A percentile compares a stretch with the other conserved stretches of the same genome.
Conservation (phyloP, 2,329 filamentous ascomycete species). For the Dactylellina drechsleri region DNA sequence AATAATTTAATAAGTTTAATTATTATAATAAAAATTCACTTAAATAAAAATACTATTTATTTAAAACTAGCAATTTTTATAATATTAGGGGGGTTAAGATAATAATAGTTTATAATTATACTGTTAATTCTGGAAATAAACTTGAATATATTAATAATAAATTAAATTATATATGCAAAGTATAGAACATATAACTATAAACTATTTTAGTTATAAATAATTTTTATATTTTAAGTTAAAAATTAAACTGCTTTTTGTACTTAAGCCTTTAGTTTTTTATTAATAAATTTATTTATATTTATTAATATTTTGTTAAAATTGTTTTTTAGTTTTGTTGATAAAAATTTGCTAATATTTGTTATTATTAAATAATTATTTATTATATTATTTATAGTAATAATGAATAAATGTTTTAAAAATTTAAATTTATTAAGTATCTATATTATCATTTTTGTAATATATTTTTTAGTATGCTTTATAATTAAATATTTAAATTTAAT, state of each 20-base stretch:
- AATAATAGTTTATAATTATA: not conserved
- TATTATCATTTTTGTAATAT: too few relatives aligned
- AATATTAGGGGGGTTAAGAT: not conserved
- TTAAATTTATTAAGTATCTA: too few relatives aligned
- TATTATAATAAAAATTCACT: too few relatives aligned
- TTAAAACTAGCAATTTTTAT: too few relatives aligned
- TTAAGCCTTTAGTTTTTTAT: not conserved
- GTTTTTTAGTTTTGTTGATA: not conserved
- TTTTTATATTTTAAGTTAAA: not conserved
- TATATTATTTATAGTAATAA: not conserved
- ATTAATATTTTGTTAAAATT: not conserved
- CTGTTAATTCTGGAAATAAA: not conserved
- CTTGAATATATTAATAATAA: not conserved
- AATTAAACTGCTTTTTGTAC: not conserved
- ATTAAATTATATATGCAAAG: not conserved
- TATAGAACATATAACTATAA: too few relatives aligned
- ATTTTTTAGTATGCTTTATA: too few relatives aligned
- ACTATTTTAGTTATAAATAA: too few relatives aligned
- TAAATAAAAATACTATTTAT: too few relatives aligned
- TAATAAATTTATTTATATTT: not conserved
- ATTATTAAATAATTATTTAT: not conserved
- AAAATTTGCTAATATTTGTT: too few relatives aligned
- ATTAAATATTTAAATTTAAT: too few relatives aligned
- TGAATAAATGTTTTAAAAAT: not conserved
- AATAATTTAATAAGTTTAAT: too few relatives aligned